Percentiles rank a stretch among this genome's conserved stretches.
These are phyloP conservation scores for Colletotrichum acutatum DNA, from an alignment of 2,329 filamentous ascomycete species.

Conservation along the genomic window DNA sequence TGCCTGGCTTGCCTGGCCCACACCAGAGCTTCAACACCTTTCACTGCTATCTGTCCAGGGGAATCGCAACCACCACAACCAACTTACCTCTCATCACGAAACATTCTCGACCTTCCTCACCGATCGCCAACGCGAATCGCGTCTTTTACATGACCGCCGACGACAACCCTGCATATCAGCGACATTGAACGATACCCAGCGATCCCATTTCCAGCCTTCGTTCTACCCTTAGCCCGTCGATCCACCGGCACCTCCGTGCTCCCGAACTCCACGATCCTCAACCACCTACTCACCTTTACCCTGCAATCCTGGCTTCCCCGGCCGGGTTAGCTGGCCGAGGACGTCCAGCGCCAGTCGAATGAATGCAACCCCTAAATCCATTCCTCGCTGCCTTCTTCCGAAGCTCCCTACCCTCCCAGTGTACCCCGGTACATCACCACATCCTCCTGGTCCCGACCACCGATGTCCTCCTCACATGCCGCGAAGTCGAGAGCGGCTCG, in stretches of 20 bases:
- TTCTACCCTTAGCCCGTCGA: background rate
- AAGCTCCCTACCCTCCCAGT: slow-evolving; percentile 92
- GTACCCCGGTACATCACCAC: slow-evolving; percentile 90
- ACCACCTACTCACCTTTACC: slow-evolving; percentile 1
- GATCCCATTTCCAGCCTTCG: background rate
- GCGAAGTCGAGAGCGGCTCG: slow-evolving; percentile 86
- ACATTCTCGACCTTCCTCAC: background rate
- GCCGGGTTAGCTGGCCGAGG: slow-evolving; percentile 35
- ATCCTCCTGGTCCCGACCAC: slow-evolving; percentile 94
- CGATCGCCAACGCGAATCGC: background rate
- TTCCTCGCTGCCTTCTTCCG: slow-evolving; percentile 99
- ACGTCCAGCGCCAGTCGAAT: slow-evolving; percentile 37
- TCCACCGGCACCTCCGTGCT: slow-evolving; percentile 19
- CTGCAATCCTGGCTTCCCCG: slow-evolving; percentile 36
- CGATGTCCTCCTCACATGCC: slow-evolving; percentile 87
- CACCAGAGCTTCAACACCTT: slow-evolving; percentile 31
- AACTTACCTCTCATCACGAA: slow-evolving; percentile 15
- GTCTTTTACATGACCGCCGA: background rate
- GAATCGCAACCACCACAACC: slow-evolving; percentile 21
- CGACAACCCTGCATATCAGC: background rate
- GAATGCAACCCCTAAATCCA: slow-evolving; percentile 97
- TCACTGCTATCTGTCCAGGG: slow-evolving; percentile 28
- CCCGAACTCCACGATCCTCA: slow-evolving; percentile 3
- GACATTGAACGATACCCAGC: background rate
- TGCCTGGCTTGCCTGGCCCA: slow-evolving; percentile 23